A percentile compares a stretch with the other conserved stretches of the same genome.
These are phyloP conservation scores for Mycena sp. DNA, from an alignment of 1,284 basidiomycete species.

Conservation along the genomic window DNA sequence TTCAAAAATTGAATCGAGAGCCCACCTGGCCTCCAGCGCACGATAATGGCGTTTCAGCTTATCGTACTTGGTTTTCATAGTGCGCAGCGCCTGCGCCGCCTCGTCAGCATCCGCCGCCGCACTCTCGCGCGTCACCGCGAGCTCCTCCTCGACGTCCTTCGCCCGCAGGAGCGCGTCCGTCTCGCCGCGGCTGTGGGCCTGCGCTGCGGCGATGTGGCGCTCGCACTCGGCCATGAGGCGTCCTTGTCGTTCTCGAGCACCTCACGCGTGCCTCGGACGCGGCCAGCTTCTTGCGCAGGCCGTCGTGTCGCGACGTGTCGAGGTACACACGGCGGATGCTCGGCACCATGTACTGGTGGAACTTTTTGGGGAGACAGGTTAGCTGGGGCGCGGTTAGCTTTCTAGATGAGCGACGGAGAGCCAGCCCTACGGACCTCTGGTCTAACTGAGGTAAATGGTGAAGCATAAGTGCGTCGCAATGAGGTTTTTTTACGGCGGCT, in stretches of 20 bases:
- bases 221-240: slow-evolving; percentile 53
- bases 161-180: slow-evolving; percentile 40
- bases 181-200: slow-evolving; percentile 47
- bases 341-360: slow-evolving; percentile 64
- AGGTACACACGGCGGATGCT: slow-evolving; percentile 66
- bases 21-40: slow-evolving; percentile 16
- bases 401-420: background rate
- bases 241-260: slow-evolving; percentile 50
- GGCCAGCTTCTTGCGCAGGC: slow-evolving; percentile 42
- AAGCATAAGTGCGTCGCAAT: background rate
- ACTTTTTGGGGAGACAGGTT: slow-evolving; percentile 64
- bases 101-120: background rate
- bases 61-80: slow-evolving; percentile 28
- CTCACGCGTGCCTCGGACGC: slow-evolving; percentile 45
- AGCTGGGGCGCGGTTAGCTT: slow-evolving; percentile 46
- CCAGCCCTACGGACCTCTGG: slow-evolving; percentile 40
- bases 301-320: slow-evolving; percentile 45
- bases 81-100: background rate
- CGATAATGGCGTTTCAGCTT: slow-evolving; percentile 41
- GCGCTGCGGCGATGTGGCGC: slow-evolving; percentile 41
- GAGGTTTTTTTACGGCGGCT: slow-evolving; percentile 23
- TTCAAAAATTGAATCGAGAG: background rate
- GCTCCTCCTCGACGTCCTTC: slow-evolving; percentile 39
- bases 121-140: slow-evolving; percentile 6
- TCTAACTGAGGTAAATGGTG: slow-evolving; percentile 43